Base-by-base conservation (phyloP, 2,329 filamentous ascomycete genomes). In the Fusarium phyllophilum region DNA sequence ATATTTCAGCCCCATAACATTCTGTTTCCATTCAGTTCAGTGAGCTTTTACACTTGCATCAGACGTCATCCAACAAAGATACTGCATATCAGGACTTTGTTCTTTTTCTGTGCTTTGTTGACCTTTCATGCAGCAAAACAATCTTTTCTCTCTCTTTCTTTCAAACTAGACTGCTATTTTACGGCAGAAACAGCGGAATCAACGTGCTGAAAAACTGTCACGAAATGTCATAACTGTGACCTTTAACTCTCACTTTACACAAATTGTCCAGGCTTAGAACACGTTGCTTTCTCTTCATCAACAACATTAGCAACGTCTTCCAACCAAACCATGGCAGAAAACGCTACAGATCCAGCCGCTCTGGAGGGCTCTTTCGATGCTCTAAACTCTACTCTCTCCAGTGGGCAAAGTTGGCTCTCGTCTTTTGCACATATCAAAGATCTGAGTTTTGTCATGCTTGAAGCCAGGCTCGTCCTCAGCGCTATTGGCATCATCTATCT, bases 401-500 rank as follows among this genome's bases (percentile, higher is more conserved):
- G 67, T 41, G 78, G 78, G 15, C 54, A 61, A 24, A 69, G 15
- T 31, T 66, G n/a, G 76, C 77, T 58, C 24, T 76, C 77, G 10
- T 72, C 80, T n/a, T 74, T 81, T 58, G 72, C 76, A 15, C 78
- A 75, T 42, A 57, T 84, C 13, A 81, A 75, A 70, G 79, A 85
- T 44, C 76, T 79, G 34, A 83, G 85, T 63, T 83, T 86, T 64
- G 77, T 89, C 42, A 54, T 85, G 2, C 81, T 89, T 17, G 84
- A 89, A 70, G 65, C 79, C 22, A 85, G 85, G 71, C 84, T 90
- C 51, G 81, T 89, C 64, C 79, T 91, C 68, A 92, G 93, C 34
- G 92, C 95, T 20, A 82, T 97, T 22, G 91, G 93, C 71, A 94
- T 95, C 60, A 97, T 98, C 79, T 96, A 93, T 82, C 87, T 94